Conservation (phyloP, 352 stramenopile species). For the Phytophthora pistaciae region DNA sequence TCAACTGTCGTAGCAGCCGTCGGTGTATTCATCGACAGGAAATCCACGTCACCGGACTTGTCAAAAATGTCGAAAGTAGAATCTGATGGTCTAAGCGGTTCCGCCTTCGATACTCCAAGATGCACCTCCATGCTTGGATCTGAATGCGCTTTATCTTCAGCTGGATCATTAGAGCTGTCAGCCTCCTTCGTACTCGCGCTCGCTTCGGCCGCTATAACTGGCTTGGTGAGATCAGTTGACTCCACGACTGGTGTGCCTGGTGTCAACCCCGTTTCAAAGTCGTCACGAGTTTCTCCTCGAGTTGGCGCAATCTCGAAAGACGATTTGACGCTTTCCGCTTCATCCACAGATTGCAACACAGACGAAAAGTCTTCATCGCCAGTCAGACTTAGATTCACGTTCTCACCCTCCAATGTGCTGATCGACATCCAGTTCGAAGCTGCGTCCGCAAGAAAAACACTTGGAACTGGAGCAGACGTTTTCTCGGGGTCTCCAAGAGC, state of each 20-base stretch:
- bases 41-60: slow-evolving; percentile 40
- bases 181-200: neutral
- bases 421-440: slow-evolving; percentile 40
- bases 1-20: neutral
- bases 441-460: slow-evolving; percentile 20
- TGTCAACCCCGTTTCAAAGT: neutral
- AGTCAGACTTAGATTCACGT: slow-evolving; percentile 11
- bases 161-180: neutral
- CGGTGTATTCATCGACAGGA: slow-evolving; percentile 23
- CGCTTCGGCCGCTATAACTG: neutral
- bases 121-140: neutral
- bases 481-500: neutral
- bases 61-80: slow-evolving; percentile 43
- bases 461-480: neutral
- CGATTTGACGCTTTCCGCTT: neutral
- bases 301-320: neutral
- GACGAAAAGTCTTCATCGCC: slow-evolving; percentile 17
- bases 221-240: neutral
- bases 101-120: neutral
- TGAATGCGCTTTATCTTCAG: neutral
- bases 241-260: neutral
- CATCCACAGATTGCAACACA: slow-evolving; percentile 1
- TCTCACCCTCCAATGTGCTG: slow-evolving; percentile 12
- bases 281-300: neutral
- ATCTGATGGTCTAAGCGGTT: slow-evolving; percentile 8